A percentile compares a stretch with the other conserved stretches of the same genome.
These are phyloP conservation scores for Plectranthus barbatus DNA, from an alignment of 257 asterid species.

Conservation along the genomic window DNA sequence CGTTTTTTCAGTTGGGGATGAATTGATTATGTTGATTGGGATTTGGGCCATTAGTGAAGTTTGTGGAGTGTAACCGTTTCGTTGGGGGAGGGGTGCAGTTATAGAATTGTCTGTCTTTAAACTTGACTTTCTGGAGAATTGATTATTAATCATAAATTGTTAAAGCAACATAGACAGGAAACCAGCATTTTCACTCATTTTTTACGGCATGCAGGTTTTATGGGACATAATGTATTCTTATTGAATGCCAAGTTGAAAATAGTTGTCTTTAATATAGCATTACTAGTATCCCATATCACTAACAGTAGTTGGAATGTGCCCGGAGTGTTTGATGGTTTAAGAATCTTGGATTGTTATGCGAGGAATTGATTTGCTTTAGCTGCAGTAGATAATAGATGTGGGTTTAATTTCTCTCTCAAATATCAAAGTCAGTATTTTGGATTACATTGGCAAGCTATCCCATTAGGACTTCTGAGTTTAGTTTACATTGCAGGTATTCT, in stretches of 20 bases:
- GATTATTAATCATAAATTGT: background rate
- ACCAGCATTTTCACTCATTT: background rate
- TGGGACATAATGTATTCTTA: constrained; percentile 3
- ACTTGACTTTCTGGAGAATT: no score
- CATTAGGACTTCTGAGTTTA: background rate
- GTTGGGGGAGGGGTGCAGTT: background rate
- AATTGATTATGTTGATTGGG: background rate
- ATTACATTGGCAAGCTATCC: background rate
- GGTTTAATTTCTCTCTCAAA: background rate
- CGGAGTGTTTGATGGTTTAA: constrained; percentile 7
- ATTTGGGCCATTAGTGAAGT: background rate
- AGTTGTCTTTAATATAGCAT: background rate
- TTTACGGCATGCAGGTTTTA: background rate
- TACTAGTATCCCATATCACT: background rate
- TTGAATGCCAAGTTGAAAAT: background rate
- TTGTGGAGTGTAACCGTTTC: background rate
- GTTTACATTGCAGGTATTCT: background rate
- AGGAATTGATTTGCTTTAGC: background rate
- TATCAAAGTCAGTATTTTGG: background rate
- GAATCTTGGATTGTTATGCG: background rate
- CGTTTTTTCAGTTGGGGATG: background rate
- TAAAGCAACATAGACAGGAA: background rate
- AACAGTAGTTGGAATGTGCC: background rate
- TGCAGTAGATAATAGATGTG: background rate
- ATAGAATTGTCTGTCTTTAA: background rate